Percentiles rank a stretch among this genome's conserved stretches.
These are phyloP conservation scores for Hortiboletus flavorubellus DNA, from an alignment of 768 basidiomycete species.

Conservation along the genomic window DNA sequence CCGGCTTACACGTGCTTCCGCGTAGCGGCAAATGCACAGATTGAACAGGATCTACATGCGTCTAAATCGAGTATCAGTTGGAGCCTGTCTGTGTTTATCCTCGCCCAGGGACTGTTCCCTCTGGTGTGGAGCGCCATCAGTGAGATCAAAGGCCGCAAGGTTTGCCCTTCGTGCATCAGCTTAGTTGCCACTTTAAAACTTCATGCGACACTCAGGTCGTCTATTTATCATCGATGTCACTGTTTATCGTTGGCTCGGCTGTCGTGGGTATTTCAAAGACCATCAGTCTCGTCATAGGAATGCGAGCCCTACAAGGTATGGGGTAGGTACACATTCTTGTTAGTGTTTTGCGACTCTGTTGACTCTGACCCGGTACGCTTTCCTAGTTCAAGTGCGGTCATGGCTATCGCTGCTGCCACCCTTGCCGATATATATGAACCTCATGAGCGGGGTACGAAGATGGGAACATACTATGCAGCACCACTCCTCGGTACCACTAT, in stretches of 20 bases:
- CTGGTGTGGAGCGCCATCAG: constrained; percentile 68
- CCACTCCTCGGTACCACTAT: constrained; percentile 68
- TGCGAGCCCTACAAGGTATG: constrained; percentile 61
- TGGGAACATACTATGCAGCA: constrained; percentile 81
- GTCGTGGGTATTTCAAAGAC: constrained; percentile 56
- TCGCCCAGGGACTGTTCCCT: constrained; percentile 66
- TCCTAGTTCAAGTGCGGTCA: constrained; percentile 59
- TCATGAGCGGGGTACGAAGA: constrained; percentile 72
- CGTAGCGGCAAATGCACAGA: constrained; percentile 64
- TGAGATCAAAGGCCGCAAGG: constrained; percentile 76
- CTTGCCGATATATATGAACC: constrained; percentile 80
- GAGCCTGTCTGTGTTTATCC: constrained; percentile 67
- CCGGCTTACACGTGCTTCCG: not conserved
- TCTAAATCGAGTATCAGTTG: constrained; percentile 61
- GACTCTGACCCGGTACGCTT: not conserved
- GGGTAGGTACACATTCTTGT: constrained; percentile 39
- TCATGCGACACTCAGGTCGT: constrained; percentile 39
- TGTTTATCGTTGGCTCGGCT: constrained; percentile 56
- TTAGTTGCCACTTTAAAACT: not conserved
- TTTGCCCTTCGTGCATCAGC: constrained; percentile 18
- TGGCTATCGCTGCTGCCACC: constrained; percentile 73
- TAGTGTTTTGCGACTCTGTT: not conserved
- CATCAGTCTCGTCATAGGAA: constrained; percentile 59
- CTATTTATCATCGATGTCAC: constrained; percentile 49
- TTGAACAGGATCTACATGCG: constrained; percentile 59